Percentiles rank a stretch among this genome's conserved stretches.
Conservation (phyloP, 163 green algal species). For the Chlorella variabilis region DNA sequence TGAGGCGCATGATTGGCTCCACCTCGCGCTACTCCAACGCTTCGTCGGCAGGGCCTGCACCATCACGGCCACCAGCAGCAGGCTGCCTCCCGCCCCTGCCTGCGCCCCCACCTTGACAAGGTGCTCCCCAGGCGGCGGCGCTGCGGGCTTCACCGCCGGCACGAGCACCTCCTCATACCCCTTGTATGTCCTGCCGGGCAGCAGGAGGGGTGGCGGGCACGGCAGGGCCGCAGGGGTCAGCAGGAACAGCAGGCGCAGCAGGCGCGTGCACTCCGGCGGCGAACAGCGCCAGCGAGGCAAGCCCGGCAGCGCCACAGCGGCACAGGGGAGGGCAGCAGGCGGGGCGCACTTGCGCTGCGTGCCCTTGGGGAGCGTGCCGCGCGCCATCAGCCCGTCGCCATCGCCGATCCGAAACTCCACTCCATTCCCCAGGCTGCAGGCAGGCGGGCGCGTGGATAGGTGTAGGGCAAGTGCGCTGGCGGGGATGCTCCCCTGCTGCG, state of each 20-base stretch:
- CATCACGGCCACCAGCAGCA: too few species aligned
- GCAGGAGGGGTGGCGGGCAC: too few species aligned
- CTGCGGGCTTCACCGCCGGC: conserved; percentile 58
- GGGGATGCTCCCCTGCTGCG: too few species aligned
- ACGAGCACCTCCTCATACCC: conserved; percentile 93
- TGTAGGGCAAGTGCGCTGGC: neutral
- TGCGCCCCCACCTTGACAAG: conserved; percentile 51
- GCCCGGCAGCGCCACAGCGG: too few species aligned
- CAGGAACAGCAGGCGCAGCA: neutral
- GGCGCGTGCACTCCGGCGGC: too few species aligned
- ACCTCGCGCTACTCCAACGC: too few species aligned
- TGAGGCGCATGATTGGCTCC: too few species aligned
- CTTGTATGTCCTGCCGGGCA: conserved; percentile 82
- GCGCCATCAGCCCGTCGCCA: conserved; percentile 47
- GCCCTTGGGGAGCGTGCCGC: conserved; percentile 75
- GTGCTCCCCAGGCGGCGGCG: conserved; percentile 51
- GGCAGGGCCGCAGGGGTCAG: neutral
- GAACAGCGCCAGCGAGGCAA: neutral
- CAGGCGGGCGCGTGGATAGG: neutral
- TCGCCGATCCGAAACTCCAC: conserved; percentile 74
- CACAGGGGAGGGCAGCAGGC: neutral
- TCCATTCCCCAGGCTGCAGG: conserved; percentile 49
- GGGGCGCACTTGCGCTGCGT: conserved; percentile 77
- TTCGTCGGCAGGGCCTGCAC: too few species aligned
- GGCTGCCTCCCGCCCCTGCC: too few species aligned